Conservation (phyloP, 2,329 filamentous ascomycete genomes). For the Clarireedia monteithiana region DNA sequence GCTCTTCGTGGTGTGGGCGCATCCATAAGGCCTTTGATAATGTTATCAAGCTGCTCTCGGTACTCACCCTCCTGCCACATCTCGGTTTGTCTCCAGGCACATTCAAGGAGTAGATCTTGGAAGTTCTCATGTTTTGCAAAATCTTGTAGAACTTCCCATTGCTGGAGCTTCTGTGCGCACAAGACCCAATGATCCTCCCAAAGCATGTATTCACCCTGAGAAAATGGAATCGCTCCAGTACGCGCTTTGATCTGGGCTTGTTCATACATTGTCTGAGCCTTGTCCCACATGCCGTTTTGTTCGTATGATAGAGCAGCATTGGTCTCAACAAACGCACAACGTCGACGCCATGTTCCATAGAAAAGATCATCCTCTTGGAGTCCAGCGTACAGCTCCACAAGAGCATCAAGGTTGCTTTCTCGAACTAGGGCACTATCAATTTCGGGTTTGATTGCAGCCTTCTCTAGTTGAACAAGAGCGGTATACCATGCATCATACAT, state of each 20-base stretch:
- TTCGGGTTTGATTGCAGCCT: conserved; percentile 69
- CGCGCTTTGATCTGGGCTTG: conserved; percentile 94
- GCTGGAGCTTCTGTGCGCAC: conserved; percentile 95
- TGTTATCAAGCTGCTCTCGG: conserved; percentile 80
- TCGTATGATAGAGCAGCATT: conserved; percentile 97
- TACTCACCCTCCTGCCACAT: conserved; percentile 86
- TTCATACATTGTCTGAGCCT: conserved; percentile 95
- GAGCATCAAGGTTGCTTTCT: conserved; percentile 90
- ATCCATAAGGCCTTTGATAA: conserved; percentile 97
- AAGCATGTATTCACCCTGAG: conserved; percentile 93
- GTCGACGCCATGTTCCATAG: conserved; percentile 91
- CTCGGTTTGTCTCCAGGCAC: conserved; percentile 91
- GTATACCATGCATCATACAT: conserved; percentile 98
- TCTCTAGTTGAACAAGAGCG: conserved; percentile 83
- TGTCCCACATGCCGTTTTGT: conserved; percentile 99
- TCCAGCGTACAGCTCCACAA: conserved; percentile 87
- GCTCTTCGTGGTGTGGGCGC: conserved; percentile 87
- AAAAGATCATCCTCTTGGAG: conserved; percentile 95
- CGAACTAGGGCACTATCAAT: conserved; percentile 77
- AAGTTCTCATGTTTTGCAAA: conserved; percentile 99
- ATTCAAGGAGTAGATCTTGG: conserved; percentile 90
- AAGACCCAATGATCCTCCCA: conserved; percentile 99
- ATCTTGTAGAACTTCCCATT: conserved; percentile 96
- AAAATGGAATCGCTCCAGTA: conserved; percentile 92
- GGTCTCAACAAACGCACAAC: conserved; percentile 94